Evolutionary conservation across 495 filamentous ascomycete species (phyloP).

Genomic region (Penicillium ucsense): DNA sequence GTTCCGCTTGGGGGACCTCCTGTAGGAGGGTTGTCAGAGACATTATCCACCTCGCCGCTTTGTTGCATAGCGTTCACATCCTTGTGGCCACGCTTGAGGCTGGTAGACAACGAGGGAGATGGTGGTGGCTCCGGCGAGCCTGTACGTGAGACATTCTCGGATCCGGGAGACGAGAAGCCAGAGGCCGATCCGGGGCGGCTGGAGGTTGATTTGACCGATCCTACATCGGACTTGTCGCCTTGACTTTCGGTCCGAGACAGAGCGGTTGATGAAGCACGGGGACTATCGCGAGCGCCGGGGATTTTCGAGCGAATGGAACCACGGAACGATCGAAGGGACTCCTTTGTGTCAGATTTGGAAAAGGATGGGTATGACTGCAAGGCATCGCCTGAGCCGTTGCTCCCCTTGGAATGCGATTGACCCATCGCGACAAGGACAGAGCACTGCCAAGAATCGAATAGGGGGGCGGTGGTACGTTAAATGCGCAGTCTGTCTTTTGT

Average conservation of each 20-base stretch:
- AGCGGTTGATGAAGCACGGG: slow-evolving; percentile 58
- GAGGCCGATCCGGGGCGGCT: slow-evolving; percentile 40
- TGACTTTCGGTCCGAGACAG: slow-evolving; percentile 49
- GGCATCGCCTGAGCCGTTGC: slow-evolving; percentile 44
- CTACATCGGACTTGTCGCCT: slow-evolving; percentile 63
- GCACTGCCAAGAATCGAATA: slow-evolving; percentile 26
- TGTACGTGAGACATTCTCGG: slow-evolving; percentile 26
- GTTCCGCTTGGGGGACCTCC: slow-evolving; percentile 42
- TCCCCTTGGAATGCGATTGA: slow-evolving; percentile 80
- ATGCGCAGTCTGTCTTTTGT: slow-evolving; percentile 6
- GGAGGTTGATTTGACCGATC: slow-evolving; percentile 58
- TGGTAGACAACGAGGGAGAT: slow-evolving; percentile 75
- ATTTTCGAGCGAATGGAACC: slow-evolving; percentile 69
- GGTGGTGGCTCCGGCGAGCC: slow-evolving; percentile 69
- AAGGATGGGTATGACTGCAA: slow-evolving; percentile 84
- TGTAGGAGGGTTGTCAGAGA: slow-evolving; percentile 83
- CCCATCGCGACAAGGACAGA: slow-evolving; percentile 57
- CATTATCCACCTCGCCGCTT: slow-evolving; percentile 84
- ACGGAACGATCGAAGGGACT: slow-evolving; percentile 78
- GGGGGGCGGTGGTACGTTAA: slow-evolving; percentile 8
- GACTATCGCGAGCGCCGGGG: slow-evolving; percentile 60
- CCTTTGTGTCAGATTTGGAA: slow-evolving; percentile 88
- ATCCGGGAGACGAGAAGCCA: slow-evolving; percentile 26
- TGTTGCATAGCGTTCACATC: slow-evolving; percentile 73
- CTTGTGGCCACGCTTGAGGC: slow-evolving; percentile 64